Evolutionary conservation across 805 yeast genomes (phyloP), one percentile per base, ranked within the genome.

Genomic region (Lachancea fermentati): DNA sequence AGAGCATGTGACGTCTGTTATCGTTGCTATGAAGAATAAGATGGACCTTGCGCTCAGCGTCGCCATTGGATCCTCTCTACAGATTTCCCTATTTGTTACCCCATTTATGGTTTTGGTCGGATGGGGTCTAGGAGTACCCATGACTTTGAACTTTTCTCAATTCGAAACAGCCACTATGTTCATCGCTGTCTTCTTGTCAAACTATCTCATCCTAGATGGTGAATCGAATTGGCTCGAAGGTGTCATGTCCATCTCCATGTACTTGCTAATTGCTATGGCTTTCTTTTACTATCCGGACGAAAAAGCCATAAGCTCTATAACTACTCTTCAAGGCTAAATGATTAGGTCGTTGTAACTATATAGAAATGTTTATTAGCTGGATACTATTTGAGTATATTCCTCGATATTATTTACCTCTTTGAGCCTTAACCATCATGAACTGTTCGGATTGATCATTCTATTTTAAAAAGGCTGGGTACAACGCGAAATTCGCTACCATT

Each of bases 201-300:
- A 89, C 57, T 82, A 84, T 60, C 73, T 89, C 53, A 82, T 93
- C 48, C 73, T 85, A 46, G 98, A 93, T 60, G 98, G 98, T 43
- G 95, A 87, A 62, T 78, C 89, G 45, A 91, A 93, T 61, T 93
- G 97, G 97, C 73, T 93, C 40, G 98, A 93, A 69, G 98, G 98
- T 40, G 87, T 81, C 29, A 81, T 93, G 93, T 72, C 93, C 50
- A 61, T 93, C 42, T 80, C 94, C 44, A 85, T 95, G 39, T 93
- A 93, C 60, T 60, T 81, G 43, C 82, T 93, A 42, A 81, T 88
- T 41, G 96, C 95, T 2, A 70, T 93, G 52, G 89, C 97, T 1
- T 93, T 93, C 71, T 85, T 73, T 68, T 85, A 76, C 62, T 85
- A 87, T 55, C 98, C 98, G 5, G 94, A 69, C 42, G 58, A 59